A percentile compares a stretch with the other conserved stretches of the same genome.
Evolutionary conservation across 768 basidiomycete species (phyloP).

Genomic region (Boletus pseudopeckii): DNA sequence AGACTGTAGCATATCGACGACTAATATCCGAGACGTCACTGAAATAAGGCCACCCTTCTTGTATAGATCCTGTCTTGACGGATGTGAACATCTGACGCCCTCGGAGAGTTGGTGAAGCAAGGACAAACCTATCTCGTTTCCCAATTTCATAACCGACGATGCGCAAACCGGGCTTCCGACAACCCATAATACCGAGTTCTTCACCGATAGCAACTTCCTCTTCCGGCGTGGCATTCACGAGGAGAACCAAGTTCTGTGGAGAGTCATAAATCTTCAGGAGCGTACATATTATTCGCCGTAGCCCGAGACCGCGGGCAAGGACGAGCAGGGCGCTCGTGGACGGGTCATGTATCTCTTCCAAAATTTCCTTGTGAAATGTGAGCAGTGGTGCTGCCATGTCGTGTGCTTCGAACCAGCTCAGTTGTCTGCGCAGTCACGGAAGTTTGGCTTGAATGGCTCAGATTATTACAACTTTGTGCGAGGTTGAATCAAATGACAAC

Average conservation of each 20-base stretch:
- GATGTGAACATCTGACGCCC: slow-evolving; percentile 7
- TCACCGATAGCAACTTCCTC: slow-evolving; percentile 92
- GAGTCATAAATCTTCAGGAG: slow-evolving; percentile 92
- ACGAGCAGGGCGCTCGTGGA: slow-evolving; percentile 69
- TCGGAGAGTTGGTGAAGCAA: not conserved
- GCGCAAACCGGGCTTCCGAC: slow-evolving; percentile 79
- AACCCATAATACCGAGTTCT: slow-evolving; percentile 90
- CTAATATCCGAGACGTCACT: slow-evolving; percentile 89
- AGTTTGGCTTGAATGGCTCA: not conserved
- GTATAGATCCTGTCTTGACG: slow-evolving; percentile 73
- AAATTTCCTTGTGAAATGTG: slow-evolving; percentile 63
- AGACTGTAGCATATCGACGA: slow-evolving; percentile 89
- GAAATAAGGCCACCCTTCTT: slow-evolving; percentile 85
- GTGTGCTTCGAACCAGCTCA: not conserved
- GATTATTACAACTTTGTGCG: slow-evolving; percentile 1
- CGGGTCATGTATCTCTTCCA: slow-evolving; percentile 71
- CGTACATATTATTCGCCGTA: slow-evolving; percentile 78
- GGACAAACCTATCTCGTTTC: slow-evolving; percentile 68
- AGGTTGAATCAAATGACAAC: not conserved
- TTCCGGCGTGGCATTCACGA: slow-evolving; percentile 80
- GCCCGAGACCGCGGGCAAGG: slow-evolving; percentile 86
- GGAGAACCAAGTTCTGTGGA: slow-evolving; percentile 74
- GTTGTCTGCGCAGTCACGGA: not conserved
- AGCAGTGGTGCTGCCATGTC: slow-evolving; percentile 39
- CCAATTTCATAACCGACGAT: slow-evolving; percentile 80